A percentile compares a stretch with the other conserved stretches of the same genome.
These are phyloP conservation scores for Tetrapyrgos nigripes DNA, from an alignment of 1,284 basidiomycete species.

Conservation along the genomic window DNA sequence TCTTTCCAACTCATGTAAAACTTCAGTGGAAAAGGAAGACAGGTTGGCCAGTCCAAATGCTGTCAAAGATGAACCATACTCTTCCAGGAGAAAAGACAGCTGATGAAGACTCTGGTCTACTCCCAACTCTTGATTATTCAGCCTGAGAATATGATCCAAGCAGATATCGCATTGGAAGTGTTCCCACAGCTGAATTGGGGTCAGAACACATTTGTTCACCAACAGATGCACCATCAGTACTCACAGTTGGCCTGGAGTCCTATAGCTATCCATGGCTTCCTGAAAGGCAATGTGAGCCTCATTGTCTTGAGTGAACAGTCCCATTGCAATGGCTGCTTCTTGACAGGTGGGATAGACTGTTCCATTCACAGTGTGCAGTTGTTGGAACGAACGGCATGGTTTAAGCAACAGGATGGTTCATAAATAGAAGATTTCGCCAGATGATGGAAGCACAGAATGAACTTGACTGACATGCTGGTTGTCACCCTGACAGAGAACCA, in stretches of 20 bases:
- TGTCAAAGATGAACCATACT: too few relatives aligned
- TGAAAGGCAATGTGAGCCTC: slow-evolving; percentile 35
- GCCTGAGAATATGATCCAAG: slow-evolving; percentile 29
- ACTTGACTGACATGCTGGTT: too few relatives aligned
- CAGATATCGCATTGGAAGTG: slow-evolving; percentile 27
- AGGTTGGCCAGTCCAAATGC: too few relatives aligned
- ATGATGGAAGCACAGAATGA: too few relatives aligned
- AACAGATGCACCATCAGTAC: too few relatives aligned
- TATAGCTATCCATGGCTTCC: slow-evolving; percentile 40
- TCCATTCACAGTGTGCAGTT: slow-evolving; percentile 30
- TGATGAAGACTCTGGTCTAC: background rate
- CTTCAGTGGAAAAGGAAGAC: too few relatives aligned
- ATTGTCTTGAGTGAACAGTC: slow-evolving; percentile 32
- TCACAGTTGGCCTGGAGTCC: too few relatives aligned
- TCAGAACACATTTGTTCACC: slow-evolving; percentile 34
- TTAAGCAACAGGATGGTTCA: slow-evolving; percentile 28
- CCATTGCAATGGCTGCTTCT: slow-evolving; percentile 31
- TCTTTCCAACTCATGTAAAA: too few relatives aligned
- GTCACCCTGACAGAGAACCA: too few relatives aligned
- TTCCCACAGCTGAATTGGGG: slow-evolving; percentile 25
- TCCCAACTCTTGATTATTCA: slow-evolving; percentile 33
- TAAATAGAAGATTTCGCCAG: slow-evolving; percentile 42
- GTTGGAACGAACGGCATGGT: slow-evolving; percentile 26
- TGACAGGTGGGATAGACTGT: slow-evolving; percentile 27
- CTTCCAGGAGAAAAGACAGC: too few relatives aligned